Evolutionary conservation across 306 rosid species (phyloP), one percentile per base, ranked within the genome.

Genomic region (Vigna hirtella): DNA sequence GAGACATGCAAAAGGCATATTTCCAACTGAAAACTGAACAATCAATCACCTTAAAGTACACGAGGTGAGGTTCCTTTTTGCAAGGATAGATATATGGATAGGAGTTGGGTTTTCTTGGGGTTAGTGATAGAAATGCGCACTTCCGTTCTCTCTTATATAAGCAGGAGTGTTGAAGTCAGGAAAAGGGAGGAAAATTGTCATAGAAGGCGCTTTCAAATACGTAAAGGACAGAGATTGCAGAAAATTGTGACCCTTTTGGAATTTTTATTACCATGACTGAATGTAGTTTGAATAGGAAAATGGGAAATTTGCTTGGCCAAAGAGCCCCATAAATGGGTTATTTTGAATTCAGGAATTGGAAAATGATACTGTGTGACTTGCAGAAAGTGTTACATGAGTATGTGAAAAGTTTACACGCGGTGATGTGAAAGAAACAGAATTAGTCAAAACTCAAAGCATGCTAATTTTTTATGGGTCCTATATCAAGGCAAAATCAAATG

Each of bases 371-470:
- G 47, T 45, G 36, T 34, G 83, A 77, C 74, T 72, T 71, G 70
- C 18, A 70, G 56, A 70, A 68, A 74, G 76, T 65, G 86, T 72
- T 64, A 64, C 43, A 18, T 67, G 83, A 79, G 86, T 74, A 79
- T 66, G 58, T 57, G 81, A 84, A 79, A 80, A 63, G 78, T 83
- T 70, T 63, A 22, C 12, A 82, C 85, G 85, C 85, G 78, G 85
- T 5, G 69, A 70, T 53, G 85, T 53, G 69, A 67, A 57, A 55
- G 34, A 36, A 43, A 80, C 67, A 59, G 77, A 81, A 38, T 28
- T 9, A 68, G 81, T 81, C 85, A 80, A 74, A 52, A 68, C 81
- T 81, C 81, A 66, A 66, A 52, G 4, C 20, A 18, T 20, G 53
- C 47, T 42, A 42, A 2, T 42, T 42, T 40, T 42, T 42, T 9